These are phyloP conservation scores for Chlorella vulgaris DNA, from an alignment of 139 green algal species.

Conservation along the genomic window DNA sequence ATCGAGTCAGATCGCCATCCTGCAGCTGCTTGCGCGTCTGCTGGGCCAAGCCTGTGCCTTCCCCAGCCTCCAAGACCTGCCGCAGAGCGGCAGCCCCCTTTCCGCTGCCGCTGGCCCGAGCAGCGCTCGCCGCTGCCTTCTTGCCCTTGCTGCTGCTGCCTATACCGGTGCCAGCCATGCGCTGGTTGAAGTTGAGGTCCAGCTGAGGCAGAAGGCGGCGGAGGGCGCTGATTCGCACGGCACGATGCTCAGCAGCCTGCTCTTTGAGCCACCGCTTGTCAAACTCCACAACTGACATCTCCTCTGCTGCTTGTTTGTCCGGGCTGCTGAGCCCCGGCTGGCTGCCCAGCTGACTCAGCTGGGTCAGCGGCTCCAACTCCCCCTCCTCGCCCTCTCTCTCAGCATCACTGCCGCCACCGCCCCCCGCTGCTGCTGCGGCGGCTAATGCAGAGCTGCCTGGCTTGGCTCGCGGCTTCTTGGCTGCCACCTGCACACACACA, in stretches of 20 bases:
- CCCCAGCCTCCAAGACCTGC: not conserved
- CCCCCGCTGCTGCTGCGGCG: not conserved
- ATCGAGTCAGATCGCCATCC: not conserved
- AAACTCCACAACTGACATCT: not conserved
- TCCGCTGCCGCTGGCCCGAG: not conserved
- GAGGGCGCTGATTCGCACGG: conserved; percentile 13
- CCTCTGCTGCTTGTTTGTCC: too few species aligned
- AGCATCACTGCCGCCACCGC: not conserved
- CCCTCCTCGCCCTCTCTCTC: not conserved
- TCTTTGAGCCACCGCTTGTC: conserved; percentile 34
- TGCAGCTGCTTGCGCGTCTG: not conserved
- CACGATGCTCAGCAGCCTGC: conserved; percentile 31
- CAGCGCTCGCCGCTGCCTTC: not conserved
- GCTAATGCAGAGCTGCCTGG: not conserved
- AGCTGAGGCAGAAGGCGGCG: not conserved
- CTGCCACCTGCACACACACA: not conserved
- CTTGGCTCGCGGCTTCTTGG: conserved; percentile 13
- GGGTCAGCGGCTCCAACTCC: too few species aligned
- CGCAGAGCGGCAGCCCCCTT: not conserved
- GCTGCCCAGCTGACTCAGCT: not conserved
- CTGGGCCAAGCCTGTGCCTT: too few species aligned
- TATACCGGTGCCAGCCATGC: not conserved
- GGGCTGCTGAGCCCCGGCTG: not conserved
- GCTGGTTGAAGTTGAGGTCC: not conserved
- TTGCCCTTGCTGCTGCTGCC: not conserved